These are phyloP conservation scores for Pseudonitzschia pungens DNA, from an alignment of 108 stramenopile species.

Conservation along the genomic window DNA sequence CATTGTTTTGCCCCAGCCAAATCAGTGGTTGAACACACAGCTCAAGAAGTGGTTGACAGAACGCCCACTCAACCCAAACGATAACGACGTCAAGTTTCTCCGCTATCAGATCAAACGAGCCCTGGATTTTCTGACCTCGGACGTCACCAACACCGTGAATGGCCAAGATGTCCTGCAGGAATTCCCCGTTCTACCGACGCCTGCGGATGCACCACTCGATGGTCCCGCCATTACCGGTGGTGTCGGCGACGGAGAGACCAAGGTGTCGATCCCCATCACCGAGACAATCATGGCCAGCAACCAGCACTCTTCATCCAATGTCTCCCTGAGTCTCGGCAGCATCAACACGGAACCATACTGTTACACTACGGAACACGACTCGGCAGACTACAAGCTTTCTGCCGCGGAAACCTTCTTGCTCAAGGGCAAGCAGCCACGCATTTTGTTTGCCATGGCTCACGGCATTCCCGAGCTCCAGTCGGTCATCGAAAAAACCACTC, in stretches of 20 bases:
- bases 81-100: conserved; percentile 25
- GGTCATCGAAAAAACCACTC: conserved; percentile 21
- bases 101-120: conserved; percentile 29
- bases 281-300: conserved; percentile 15
- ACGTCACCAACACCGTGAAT: conserved; percentile 14
- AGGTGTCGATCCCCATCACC: conserved; percentile 3
- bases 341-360: conserved; percentile 12
- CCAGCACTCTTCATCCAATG: conserved; percentile 1
- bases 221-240: conserved; percentile 8
- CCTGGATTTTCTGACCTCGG: conserved; percentile 21
- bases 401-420: conserved; percentile 22
- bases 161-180: conserved; percentile 3
- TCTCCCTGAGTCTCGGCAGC: conserved; percentile 1
- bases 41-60: conserved; percentile 38
- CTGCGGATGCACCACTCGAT: conserved; percentile 15
- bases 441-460: conserved; percentile 29
- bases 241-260: background rate
- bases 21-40: conserved; percentile 36
- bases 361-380: conserved; percentile 21
- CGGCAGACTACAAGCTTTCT: conserved; percentile 31
- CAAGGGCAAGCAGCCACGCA: conserved; percentile 22
- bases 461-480: conserved; percentile 28
- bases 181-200: conserved; percentile 17
- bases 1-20: conserved; percentile 36
- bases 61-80: conserved; percentile 29